Evolutionary conservation across 345 rosid species (phyloP).

Genomic region (Eucalyptus decipiens): DNA sequence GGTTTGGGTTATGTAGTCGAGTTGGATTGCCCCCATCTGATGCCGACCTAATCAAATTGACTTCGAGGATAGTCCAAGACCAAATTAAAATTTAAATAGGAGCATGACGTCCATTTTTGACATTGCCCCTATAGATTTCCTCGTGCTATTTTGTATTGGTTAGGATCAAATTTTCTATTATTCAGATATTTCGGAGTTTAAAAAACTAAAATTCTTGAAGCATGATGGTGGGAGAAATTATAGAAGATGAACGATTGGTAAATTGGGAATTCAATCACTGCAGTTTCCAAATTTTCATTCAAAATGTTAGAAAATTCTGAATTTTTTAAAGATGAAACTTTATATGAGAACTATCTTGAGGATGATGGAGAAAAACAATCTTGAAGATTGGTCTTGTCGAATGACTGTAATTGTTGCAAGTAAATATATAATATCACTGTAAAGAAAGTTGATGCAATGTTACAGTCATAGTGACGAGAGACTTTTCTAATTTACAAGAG

Average conservation of each 20-base stretch:
- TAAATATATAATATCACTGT: too few species aligned
- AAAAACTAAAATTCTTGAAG: neutral
- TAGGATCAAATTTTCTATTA: neutral
- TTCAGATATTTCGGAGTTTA: neutral
- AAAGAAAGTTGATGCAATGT: neutral
- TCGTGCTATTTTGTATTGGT: neutral
- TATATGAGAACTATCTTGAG: rapidly evolving
- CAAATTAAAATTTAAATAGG: neutral
- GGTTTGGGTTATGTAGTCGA: neutral
- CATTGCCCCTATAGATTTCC: neutral
- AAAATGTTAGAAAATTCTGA: neutral
- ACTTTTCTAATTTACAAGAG: too few species aligned
- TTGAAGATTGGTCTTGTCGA: neutral
- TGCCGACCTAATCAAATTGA: neutral
- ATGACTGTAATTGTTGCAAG: neutral
- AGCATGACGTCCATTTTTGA: neutral
- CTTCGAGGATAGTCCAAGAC: neutral
- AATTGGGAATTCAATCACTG: neutral
- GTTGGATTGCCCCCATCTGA: neutral
- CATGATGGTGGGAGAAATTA: neutral
- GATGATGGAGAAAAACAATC: neutral
- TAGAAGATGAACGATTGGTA: neutral
- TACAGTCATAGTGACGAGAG: rapidly evolving
- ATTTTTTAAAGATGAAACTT: neutral
- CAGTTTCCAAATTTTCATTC: neutral